Conservation (phyloP, 2,329 filamentous ascomycete genomes). For the Colletotrichum tropicale region DNA sequence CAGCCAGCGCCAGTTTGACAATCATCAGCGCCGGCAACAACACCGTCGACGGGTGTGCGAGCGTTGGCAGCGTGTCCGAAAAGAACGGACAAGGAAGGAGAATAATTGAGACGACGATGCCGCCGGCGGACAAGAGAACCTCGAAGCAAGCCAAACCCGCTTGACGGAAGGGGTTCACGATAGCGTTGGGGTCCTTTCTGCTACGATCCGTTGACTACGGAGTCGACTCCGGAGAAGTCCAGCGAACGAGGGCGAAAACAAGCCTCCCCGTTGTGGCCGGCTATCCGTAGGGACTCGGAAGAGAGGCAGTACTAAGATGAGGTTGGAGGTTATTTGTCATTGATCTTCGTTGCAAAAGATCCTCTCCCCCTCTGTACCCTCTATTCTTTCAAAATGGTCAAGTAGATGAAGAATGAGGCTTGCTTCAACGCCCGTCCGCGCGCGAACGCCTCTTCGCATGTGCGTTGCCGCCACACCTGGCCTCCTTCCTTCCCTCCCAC, state of each 20-base stretch:
- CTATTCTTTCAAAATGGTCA: not conserved
- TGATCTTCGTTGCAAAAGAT: not conserved
- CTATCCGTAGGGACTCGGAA: not conserved
- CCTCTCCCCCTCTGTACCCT: not conserved
- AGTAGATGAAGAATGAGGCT: not conserved
- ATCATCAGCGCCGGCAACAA: not conserved
- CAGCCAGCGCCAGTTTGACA: not conserved
- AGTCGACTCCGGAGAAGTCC: not conserved
- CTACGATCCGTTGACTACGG: not conserved
- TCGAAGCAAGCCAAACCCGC: not conserved
- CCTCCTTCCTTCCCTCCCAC: not conserved
- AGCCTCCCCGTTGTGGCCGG: not conserved
- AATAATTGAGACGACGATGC: not conserved
- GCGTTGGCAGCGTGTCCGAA: slow-evolving; percentile 2
- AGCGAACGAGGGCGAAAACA: not conserved
- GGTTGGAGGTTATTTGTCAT: not conserved
- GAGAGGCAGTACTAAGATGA: not conserved
- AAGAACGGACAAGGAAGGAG: not conserved
- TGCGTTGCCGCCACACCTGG: not conserved
- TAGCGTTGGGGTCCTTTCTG: not conserved
- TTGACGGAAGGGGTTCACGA: not conserved
- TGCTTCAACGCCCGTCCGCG: not conserved
- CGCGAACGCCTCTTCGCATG: not conserved
- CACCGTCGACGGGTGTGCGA: slow-evolving; percentile 6
- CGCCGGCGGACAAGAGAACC: not conserved